phyloP scores from a whole-genome alignment of 2,329 filamentous ascomycete species.

The Pyricularia pennisetigena region DNA sequence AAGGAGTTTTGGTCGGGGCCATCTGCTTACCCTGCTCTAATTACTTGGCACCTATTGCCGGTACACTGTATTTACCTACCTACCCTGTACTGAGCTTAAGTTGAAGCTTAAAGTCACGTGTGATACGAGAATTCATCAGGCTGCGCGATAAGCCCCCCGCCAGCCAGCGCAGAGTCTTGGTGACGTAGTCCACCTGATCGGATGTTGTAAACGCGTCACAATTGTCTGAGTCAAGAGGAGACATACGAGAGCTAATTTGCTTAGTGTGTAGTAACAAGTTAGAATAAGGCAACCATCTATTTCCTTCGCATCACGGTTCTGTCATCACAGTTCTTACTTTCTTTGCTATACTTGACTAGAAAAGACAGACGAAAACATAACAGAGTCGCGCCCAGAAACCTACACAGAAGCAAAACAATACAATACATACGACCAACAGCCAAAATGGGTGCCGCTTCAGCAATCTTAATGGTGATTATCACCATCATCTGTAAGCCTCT shows the following conservation, averaged over 20 bases:
- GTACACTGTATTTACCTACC: no score
- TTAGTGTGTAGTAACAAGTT: neutral
- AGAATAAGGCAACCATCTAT: neutral
- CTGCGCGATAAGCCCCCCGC: neutral
- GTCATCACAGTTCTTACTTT: neutral
- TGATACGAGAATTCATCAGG: neutral
- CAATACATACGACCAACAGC: neutral
- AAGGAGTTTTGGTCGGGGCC: no score
- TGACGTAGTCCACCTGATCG: constrained; percentile 7
- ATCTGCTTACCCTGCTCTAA: no score
- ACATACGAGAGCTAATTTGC: neutral
- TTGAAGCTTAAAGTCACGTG: neutral
- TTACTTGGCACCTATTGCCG: no score
- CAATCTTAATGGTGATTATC: constrained; percentile 38
- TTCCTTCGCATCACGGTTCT: neutral
- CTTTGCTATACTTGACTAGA: constrained; percentile 5
- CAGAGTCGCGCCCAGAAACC: neutral
- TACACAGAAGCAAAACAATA: neutral
- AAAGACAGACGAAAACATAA: neutral
- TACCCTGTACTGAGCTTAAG: no score
- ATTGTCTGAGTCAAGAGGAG: neutral
- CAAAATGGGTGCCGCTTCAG: constrained; percentile 39
- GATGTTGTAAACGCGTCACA: neutral
- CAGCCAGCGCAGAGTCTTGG: neutral
- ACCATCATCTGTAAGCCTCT: constrained; percentile 38